Conservation (phyloP, 768 basidiomycete species). For the Lepiota subincarnata region DNA sequence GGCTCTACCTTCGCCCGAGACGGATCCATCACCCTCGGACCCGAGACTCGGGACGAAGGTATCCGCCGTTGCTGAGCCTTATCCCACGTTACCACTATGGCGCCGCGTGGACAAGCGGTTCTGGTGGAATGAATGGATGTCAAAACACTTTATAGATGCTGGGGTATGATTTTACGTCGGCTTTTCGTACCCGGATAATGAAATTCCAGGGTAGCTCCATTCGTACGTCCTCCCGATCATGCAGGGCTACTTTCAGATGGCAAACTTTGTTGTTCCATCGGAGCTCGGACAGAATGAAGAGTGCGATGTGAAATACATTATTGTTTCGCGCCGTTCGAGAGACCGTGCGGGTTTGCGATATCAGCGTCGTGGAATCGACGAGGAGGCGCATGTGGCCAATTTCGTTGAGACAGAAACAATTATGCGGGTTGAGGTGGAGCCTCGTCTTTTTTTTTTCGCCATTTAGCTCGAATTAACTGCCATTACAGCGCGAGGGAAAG, state of each 20-base stretch:
- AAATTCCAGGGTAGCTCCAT: slow-evolving; percentile 51
- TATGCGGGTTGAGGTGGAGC: slow-evolving; percentile 69
- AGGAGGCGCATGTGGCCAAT: slow-evolving; percentile 90
- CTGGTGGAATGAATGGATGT: slow-evolving; percentile 95
- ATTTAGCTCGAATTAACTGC: not conserved
- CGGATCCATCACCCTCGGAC: slow-evolving; percentile 17
- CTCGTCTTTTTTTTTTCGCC: not conserved
- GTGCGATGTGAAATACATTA: slow-evolving; percentile 64
- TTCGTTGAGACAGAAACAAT: slow-evolving; percentile 95
- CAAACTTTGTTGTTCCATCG: slow-evolving; percentile 60
- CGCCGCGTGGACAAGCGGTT: slow-evolving; percentile 84
- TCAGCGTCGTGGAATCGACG: slow-evolving; percentile 92
- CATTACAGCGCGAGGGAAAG: slow-evolving; percentile 61
- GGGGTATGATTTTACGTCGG: slow-evolving; percentile 51
- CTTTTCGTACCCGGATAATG: slow-evolving; percentile 1
- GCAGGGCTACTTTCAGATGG: slow-evolving; percentile 86
- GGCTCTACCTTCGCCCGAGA: slow-evolving; percentile 36
- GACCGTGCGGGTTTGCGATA: slow-evolving; percentile 92
- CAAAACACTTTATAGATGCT: slow-evolving; percentile 80
- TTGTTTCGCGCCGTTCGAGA: slow-evolving; percentile 83
- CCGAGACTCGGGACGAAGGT: slow-evolving; percentile 31
- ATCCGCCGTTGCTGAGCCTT: slow-evolving; percentile 65
- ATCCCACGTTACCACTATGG: slow-evolving; percentile 82
- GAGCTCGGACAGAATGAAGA: slow-evolving; percentile 39
- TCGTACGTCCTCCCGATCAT: slow-evolving; percentile 86